Evolutionary conservation across 2,329 filamentous ascomycete genomes (phyloP).

Genomic region (Neonectria punicea): DNA sequence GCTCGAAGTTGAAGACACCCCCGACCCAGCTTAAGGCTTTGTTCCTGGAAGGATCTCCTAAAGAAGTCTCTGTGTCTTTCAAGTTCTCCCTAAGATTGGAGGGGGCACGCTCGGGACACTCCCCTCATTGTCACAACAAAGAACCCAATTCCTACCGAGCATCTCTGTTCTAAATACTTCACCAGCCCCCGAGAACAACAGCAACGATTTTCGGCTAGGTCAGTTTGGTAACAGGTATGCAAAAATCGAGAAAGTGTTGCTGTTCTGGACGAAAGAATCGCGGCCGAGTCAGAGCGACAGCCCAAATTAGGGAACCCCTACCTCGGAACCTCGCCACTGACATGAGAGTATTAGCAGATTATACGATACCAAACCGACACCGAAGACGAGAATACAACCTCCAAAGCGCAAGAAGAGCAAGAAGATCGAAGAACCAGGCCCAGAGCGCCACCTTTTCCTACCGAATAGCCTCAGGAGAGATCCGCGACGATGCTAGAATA

Average conservation of each 20-base stretch:
- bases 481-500: neutral
- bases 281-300: neutral
- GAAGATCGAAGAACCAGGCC: neutral
- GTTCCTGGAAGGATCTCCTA: neutral
- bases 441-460: neutral
- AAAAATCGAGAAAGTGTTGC: neutral
- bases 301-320: neutral
- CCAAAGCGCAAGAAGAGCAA: neutral
- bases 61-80: neutral
- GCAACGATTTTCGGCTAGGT: neutral
- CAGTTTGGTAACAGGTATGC: neutral
- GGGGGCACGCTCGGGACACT: neutral
- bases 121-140: neutral
- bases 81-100: neutral
- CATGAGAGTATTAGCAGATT: neutral
- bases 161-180: neutral
- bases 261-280: neutral
- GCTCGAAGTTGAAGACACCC: neutral
- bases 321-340: neutral
- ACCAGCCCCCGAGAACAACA: neutral
- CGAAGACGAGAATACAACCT: neutral
- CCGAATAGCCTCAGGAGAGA: neutral
- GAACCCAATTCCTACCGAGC: neutral
- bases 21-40: neutral
- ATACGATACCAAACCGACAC: neutral